Evolutionary conservation across 2,329 filamentous ascomycete genomes (phyloP).

Genomic region (Dothistroma pini): DNA sequence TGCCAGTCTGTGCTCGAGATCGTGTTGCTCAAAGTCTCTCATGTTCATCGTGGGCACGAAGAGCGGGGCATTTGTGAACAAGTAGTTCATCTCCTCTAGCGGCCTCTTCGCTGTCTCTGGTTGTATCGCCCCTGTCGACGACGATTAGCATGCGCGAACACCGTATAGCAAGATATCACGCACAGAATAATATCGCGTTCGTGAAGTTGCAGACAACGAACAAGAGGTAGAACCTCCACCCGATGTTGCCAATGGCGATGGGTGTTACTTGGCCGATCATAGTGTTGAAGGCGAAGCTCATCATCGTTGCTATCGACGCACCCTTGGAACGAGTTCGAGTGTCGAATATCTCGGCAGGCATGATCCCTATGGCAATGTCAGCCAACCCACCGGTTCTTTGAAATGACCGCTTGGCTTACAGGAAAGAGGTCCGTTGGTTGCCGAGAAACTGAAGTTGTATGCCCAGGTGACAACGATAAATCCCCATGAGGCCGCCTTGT

Average conservation of each 20-base stretch:
- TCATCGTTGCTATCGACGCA: constrained; percentile 71
- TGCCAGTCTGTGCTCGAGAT: constrained; percentile 57
- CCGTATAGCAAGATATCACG: background rate
- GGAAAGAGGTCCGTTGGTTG: constrained; percentile 65
- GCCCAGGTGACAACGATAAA: constrained; percentile 77
- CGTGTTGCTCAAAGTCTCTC: constrained; percentile 51
- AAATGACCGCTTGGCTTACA: constrained; percentile 33
- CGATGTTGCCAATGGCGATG: constrained; percentile 54
- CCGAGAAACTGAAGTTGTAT: constrained; percentile 74
- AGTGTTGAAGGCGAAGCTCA: constrained; percentile 67
- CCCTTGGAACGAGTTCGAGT: constrained; percentile 67
- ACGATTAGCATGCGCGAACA: background rate
- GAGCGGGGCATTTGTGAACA: constrained; percentile 59
- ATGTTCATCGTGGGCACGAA: constrained; percentile 59
- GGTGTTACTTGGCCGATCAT: constrained; percentile 69
- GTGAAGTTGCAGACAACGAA: constrained; percentile 68
- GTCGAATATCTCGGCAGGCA: constrained; percentile 57
- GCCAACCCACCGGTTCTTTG: background rate
- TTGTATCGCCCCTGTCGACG: constrained; percentile 48
- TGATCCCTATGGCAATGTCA: constrained; percentile 19
- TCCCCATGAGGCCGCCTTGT: constrained; percentile 60
- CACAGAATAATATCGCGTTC: constrained; percentile 63
- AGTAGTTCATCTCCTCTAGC: constrained; percentile 65
- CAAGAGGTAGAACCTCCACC: constrained; percentile 57
- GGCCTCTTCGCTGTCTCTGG: constrained; percentile 63